Percentiles rank a stretch among this genome's conserved stretches.
Evolutionary conservation across 169 alveolate species (phyloP).

Genomic region (Hepatocystis sp.): DNA sequence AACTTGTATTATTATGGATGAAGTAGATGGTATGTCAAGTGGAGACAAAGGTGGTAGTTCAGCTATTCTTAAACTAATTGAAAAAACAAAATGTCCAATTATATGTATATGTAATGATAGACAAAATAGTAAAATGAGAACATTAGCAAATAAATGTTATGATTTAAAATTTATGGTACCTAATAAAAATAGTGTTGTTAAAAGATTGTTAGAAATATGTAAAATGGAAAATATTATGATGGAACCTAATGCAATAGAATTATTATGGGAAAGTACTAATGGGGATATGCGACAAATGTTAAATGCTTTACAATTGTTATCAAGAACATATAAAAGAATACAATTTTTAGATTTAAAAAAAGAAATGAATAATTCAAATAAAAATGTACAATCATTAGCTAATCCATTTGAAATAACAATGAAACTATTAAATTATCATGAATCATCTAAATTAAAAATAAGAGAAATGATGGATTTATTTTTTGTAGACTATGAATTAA

Average conservation of each 20-base stretch:
- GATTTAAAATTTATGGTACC: slow-evolving; percentile 95
- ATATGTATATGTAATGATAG: slow-evolving; percentile 98
- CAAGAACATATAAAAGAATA: slow-evolving; percentile 78
- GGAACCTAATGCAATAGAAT: slow-evolving; percentile 90
- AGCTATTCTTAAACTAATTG: slow-evolving; percentile 95
- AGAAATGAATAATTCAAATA: slow-evolving; percentile 81
- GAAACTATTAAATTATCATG: slow-evolving; percentile 85
- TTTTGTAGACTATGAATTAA: slow-evolving; percentile 95
- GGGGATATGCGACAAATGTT: slow-evolving; percentile 95
- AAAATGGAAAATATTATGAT: slow-evolving; percentile 90
- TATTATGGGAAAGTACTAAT: slow-evolving; percentile 91
- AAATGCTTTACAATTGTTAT: slow-evolving; percentile 92
- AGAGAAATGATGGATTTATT: slow-evolving; percentile 89
- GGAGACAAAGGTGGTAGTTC: slow-evolving; percentile 98
- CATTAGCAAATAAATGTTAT: slow-evolving; percentile 93
- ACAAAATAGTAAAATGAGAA: slow-evolving; percentile 79
- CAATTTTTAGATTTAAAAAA: slow-evolving; percentile 80
- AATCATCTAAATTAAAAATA: slow-evolving; percentile 77
- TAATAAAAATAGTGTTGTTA: slow-evolving; percentile 84
- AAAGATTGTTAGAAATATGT: slow-evolving; percentile 90
- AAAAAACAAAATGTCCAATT: slow-evolving; percentile 95
- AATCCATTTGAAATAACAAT: slow-evolving; percentile 91
- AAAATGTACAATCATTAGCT: slow-evolving; percentile 90
- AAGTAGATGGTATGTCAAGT: slow-evolving; percentile 98
- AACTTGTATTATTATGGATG: slow-evolving; percentile 95